These are phyloP conservation scores for Fomitiporia mediterranea DNA, from an alignment of 1,284 basidiomycete genomes.

Conservation along the genomic window DNA sequence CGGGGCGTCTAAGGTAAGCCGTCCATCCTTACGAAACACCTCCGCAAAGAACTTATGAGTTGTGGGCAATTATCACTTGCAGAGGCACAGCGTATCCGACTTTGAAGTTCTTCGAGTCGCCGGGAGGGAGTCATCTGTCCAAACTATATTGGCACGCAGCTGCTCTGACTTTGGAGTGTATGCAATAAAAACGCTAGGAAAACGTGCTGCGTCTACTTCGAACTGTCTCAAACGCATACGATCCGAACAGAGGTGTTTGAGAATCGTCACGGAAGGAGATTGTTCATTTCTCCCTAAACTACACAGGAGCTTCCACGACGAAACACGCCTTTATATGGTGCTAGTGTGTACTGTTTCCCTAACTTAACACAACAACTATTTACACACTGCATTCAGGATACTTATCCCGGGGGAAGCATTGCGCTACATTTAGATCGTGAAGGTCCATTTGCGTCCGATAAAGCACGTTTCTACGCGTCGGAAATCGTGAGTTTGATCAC, in stretches of 20 bases:
- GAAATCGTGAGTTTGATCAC: constrained; percentile 45
- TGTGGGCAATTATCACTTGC: neutral
- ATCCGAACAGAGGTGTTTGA: constrained; percentile 59
- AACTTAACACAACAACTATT: neutral
- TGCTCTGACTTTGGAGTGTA: constrained; percentile 37
- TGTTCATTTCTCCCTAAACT: constrained; percentile 60
- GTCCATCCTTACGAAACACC: neutral
- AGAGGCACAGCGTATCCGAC: constrained; percentile 39
- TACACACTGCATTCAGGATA: constrained; percentile 36
- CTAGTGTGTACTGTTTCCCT: constrained; percentile 34
- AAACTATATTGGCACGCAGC: constrained; percentile 44
- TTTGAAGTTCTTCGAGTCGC: constrained; percentile 53
- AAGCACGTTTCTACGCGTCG: constrained; percentile 60
- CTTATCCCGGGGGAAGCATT: constrained; percentile 54
- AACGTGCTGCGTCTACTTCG: constrained; percentile 49
- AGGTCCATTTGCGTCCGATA: constrained; percentile 50
- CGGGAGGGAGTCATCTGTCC: constrained; percentile 53
- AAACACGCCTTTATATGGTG: constrained; percentile 54
- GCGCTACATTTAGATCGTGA: constrained; percentile 54
- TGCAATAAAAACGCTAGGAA: constrained; percentile 60
- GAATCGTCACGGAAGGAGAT: constrained; percentile 43
- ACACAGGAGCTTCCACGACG: constrained; percentile 62
- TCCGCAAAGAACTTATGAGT: too few relatives aligned
- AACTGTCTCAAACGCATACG: constrained; percentile 48
- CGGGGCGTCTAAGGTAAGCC: constrained; percentile 4